phyloP scores from a whole-genome alignment of 1,284 basidiomycete genomes.

The Leucoagaricus sp. region DNA sequence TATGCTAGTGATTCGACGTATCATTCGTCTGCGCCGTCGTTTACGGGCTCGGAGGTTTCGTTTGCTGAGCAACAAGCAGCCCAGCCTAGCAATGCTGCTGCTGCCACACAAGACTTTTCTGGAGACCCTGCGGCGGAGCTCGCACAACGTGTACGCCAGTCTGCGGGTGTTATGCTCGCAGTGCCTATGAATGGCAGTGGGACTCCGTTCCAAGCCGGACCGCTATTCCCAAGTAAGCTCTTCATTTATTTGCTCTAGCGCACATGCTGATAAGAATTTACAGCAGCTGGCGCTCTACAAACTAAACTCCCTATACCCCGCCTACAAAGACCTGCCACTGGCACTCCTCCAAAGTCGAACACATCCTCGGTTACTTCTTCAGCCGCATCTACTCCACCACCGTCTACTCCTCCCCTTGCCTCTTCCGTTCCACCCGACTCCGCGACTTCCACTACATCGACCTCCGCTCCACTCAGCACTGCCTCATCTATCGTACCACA shows the following conservation, averaged over 20 bases:
- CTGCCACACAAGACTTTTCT: conserved; percentile 15
- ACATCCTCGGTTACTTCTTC: conserved; percentile 32
- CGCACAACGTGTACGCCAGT: conserved; percentile 57
- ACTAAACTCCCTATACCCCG: conserved; percentile 41
- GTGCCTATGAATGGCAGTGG: conserved; percentile 43
- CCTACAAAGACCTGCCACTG: conserved; percentile 33
- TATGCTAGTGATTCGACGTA: conserved; percentile 22
- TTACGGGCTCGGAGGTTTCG: neutral
- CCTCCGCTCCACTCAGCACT: neutral
- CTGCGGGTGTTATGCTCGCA: conserved; percentile 62
- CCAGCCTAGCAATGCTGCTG: conserved; percentile 7
- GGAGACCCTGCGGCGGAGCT: conserved; percentile 52
- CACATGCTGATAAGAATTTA: conserved; percentile 2
- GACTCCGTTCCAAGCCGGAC: conserved; percentile 27
- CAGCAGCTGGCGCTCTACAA: conserved; percentile 21
- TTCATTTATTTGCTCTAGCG: neutral
- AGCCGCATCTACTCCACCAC: conserved; percentile 34
- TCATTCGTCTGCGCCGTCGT: neutral
- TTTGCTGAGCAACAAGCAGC: neutral
- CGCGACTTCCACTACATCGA: neutral
- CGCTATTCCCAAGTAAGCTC: conserved; percentile 15
- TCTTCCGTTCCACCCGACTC: conserved; percentile 8
- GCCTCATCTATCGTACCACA: neutral
- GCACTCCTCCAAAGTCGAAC: conserved; percentile 29
- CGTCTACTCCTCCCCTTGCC: conserved; percentile 32